These are phyloP conservation scores for Schwanniomyces pseudopolymorphus DNA, from an alignment of 805 yeast genomes.

Conservation along the genomic window DNA sequence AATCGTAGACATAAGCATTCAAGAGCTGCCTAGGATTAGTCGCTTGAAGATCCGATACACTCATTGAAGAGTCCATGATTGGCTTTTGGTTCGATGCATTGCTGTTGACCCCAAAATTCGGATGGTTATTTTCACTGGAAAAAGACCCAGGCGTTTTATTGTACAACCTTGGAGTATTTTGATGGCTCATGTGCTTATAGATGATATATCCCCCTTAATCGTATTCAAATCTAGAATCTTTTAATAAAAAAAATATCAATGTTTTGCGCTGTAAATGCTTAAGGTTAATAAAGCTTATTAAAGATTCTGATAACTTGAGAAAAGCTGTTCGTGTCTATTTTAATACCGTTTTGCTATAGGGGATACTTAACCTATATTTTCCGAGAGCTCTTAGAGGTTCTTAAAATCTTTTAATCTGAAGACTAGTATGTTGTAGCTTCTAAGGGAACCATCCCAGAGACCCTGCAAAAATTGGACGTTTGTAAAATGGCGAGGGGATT, in stretches of 20 bases:
- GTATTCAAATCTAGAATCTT: neutral
- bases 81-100: slow-evolving; percentile 16
- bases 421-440: neutral
- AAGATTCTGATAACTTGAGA: neutral
- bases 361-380: neutral
- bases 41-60: slow-evolving; percentile 45
- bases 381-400: neutral
- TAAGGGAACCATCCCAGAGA: neutral
- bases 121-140: slow-evolving; percentile 6
- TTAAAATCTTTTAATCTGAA: neutral
- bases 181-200: slow-evolving; percentile 30
- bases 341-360: neutral
- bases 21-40: slow-evolving; percentile 56
- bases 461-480: slow-evolving; percentile 3
- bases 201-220: neutral
- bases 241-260: neutral
- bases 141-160: slow-evolving; percentile 28
- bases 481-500: slow-evolving; percentile 3
- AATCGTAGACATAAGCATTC: slow-evolving; percentile 86
- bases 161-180: slow-evolving; percentile 35
- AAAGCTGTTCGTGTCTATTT: neutral
- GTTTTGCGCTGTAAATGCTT: neutral
- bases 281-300: neutral
- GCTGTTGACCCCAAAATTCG: neutral
- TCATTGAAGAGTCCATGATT: slow-evolving; percentile 26